Base-by-base conservation (phyloP, 23 red algal genomes). In the Cyanidioschyzon merolae region DNA sequence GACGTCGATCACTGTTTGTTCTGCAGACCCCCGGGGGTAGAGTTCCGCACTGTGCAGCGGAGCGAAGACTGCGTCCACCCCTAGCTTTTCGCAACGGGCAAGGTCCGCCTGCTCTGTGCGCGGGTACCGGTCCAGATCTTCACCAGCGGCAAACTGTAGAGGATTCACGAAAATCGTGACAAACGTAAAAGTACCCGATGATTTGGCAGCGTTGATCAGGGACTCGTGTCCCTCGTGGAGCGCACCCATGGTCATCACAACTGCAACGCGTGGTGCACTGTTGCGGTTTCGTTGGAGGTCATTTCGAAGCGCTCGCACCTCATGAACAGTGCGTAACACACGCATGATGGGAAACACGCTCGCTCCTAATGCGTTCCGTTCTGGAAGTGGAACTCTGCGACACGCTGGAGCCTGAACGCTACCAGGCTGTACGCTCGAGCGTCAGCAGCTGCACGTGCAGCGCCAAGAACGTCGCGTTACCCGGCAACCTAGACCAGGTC, bases 211-310 rank as follows among this genome's bases (percentile, higher is more conserved):
- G 17, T 39, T 0, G 39, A 78, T 39, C 0, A 58, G 16, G 57
- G 2, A n/a, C 36, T 37, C 63, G 79, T 96, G 92, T 1, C 92
- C 92, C 34, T 80, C 84, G 57, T 96, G 92, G 32, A 96, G 84
- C 21, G 84, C 78, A 31, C 92, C 92, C 92, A 96, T 96, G 15
- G 92, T 96, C 35, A 83, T 74, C 21, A 96, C 92, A 35, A 96
- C 58, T 29, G 87, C 92, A 21, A 90, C 37, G 37, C 27, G 76
- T 0, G 58, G 63, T 27, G 16, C 12, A 3, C 16, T 71, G n/a
- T 25, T 71, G n/a, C 2, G 12, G 2, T 32, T 3, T 27, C 7
- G 12, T 3, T 35, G 16, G 2, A 71, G 32, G 12, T 25, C 30
- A 7, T 71, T 35, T 3, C 63, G 63, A 27, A 32, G 32, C 32